These are phyloP conservation scores for Hymenoscyphus salicellus DNA, from an alignment of 2,329 filamentous ascomycete species.

Conservation along the genomic window DNA sequence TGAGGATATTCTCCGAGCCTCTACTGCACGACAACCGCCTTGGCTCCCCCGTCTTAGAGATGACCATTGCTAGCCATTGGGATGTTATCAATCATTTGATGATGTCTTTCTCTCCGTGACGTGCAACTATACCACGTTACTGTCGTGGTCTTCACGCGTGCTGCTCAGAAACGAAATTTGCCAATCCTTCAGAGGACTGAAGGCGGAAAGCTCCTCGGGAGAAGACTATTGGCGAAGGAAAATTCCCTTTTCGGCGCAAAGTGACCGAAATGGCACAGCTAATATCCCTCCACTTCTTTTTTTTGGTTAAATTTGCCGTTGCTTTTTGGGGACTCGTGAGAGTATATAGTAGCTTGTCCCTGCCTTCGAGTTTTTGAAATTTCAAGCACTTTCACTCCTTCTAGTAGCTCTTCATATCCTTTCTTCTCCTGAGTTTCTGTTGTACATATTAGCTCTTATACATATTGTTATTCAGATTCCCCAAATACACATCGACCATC, in stretches of 20 bases:
- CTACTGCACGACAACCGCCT: not conserved
- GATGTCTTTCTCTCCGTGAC: not conserved
- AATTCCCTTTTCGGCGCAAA: not conserved
- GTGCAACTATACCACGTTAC: constrained; percentile 16
- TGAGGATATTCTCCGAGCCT: constrained; percentile 8
- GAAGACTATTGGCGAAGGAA: not conserved
- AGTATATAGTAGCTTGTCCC: constrained; percentile 5
- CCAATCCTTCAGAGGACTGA: not conserved
- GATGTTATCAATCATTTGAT: constrained; percentile 8
- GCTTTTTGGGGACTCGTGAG: not conserved
- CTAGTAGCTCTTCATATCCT: not conserved
- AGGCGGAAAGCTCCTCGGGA: not conserved
- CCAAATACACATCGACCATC: not conserved
- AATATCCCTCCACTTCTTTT: not conserved
- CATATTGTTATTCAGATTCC: not conserved
- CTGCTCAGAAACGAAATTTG: not conserved
- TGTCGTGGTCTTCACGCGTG: constrained; percentile 2
- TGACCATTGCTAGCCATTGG: not conserved
- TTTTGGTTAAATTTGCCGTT: not conserved
- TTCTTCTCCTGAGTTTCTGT: not conserved
- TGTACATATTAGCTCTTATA: constrained; percentile 11
- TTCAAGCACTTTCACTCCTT: constrained; percentile 7
- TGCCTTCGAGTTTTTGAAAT: not conserved
- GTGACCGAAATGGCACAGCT: not conserved
- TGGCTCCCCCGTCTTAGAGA: not conserved